These are phyloP conservation scores for Metschnikowia borealis DNA, from an alignment of 805 yeast genomes.

Conservation along the genomic window DNA sequence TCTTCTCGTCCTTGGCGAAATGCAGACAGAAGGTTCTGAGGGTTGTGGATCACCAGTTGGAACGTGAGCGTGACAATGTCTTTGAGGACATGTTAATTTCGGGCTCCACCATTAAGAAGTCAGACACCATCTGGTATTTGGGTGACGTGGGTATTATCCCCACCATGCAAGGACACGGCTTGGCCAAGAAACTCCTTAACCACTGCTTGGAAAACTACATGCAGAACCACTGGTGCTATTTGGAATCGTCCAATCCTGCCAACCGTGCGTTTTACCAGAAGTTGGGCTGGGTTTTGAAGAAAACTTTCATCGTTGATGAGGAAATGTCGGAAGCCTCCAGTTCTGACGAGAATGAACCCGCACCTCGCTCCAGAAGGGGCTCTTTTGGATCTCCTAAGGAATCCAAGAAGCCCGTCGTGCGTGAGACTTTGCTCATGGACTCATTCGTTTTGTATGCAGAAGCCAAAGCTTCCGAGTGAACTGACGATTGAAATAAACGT, in stretches of 20 bases:
- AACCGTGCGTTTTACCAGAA: conserved; percentile 52
- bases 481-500: neutral
- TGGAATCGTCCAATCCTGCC: conserved; percentile 54
- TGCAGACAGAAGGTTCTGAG: conserved; percentile 48
- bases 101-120: conserved; percentile 31
- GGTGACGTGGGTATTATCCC: conserved; percentile 58
- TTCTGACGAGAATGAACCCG: conserved; percentile 15
- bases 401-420: conserved; percentile 2
- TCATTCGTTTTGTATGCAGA: conserved; percentile 16
- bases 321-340: conserved; percentile 15
- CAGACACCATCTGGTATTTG: conserved; percentile 49
- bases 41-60: conserved; percentile 47
- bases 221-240: conserved; percentile 37
- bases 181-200: conserved; percentile 49
- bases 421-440: conserved; percentile 17
- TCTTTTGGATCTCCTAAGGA: conserved; percentile 8
- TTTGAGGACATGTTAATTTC: conserved; percentile 21
- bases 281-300: conserved; percentile 43
- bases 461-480: neutral
- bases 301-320: conserved; percentile 29
- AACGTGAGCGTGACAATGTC: conserved; percentile 40
- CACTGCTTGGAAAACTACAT: conserved; percentile 46
- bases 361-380: conserved; percentile 13
- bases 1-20: conserved; percentile 35
- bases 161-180: conserved; percentile 55